Conservation (phyloP, 768 basidiomycete genomes). For the Coprinopsis sp. region DNA sequence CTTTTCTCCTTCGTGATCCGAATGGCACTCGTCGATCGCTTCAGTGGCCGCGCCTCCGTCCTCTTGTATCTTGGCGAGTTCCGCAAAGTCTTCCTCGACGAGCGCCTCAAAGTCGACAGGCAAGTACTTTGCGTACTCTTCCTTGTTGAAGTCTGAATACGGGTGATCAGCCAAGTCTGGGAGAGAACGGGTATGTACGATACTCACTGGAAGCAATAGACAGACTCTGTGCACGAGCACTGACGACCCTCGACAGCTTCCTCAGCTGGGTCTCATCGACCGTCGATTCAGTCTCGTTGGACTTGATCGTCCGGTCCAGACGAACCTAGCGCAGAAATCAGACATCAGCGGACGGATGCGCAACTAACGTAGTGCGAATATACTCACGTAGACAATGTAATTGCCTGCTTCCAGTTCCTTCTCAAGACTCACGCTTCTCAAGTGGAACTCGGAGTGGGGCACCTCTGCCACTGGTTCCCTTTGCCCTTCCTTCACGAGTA, state of each 20-base stretch:
- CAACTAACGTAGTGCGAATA: background rate
- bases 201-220: constrained; percentile 43
- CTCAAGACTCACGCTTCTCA: constrained; percentile 40
- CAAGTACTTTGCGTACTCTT: constrained; percentile 20
- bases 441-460: constrained; percentile 29
- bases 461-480: constrained; percentile 35
- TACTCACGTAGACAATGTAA: constrained; percentile 40
- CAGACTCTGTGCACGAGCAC: constrained; percentile 41
- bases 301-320: constrained; percentile 24
- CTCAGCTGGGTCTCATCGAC: constrained; percentile 33
- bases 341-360: background rate
- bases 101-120: constrained; percentile 31
- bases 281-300: constrained; percentile 14
- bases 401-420: constrained; percentile 36
- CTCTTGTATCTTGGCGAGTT: constrained; percentile 29
- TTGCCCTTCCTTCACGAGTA: constrained; percentile 43
- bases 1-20: constrained; percentile 7
- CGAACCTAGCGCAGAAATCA: too few species aligned
- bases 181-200: background rate
- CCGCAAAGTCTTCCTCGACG: constrained; percentile 32
- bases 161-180: background rate
- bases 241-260: constrained; percentile 37
- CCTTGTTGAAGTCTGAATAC: constrained; percentile 11
- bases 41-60: constrained; percentile 19
- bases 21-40: constrained; percentile 13